phyloP scores from a whole-genome alignment of 345 rosid species.

The Eucalyptus cloeziana region DNA sequence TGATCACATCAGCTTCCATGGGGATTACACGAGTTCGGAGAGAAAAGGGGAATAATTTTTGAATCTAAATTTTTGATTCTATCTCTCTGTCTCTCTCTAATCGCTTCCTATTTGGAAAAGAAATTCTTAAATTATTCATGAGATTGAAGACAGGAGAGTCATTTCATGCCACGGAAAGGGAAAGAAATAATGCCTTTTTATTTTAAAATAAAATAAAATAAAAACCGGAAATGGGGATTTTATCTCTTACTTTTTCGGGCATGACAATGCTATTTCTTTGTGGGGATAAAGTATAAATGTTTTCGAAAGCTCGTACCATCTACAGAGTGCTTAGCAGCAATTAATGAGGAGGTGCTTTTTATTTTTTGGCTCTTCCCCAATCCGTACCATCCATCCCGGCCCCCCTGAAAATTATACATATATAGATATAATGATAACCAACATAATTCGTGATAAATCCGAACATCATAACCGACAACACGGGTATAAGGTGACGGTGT shows the following conservation, averaged over 20 bases:
- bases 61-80: not conserved
- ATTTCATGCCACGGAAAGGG: not conserved
- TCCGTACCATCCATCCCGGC: not conserved
- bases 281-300: not conserved
- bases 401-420: not conserved
- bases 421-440: not conserved
- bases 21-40: not conserved
- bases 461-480: not conserved
- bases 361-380: too few relatives aligned
- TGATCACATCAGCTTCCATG: slow-evolving; percentile 93
- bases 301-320: not conserved
- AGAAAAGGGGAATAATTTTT: not conserved
- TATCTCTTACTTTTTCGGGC: not conserved
- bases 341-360: not conserved
- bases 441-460: not conserved
- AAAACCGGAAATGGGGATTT: not conserved
- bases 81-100: not conserved
- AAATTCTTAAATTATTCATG: not conserved
- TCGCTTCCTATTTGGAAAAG: not conserved
- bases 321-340: not conserved
- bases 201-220: too few relatives aligned
- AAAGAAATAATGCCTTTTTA: not conserved
- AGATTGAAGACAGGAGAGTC: not conserved
- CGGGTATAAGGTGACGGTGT: not conserved
- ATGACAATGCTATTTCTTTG: not conserved